Percentiles rank a stretch among this genome's conserved stretches.
Conservation (phyloP, 2,329 filamentous ascomycete species). For the Penicillium nordicum region DNA sequence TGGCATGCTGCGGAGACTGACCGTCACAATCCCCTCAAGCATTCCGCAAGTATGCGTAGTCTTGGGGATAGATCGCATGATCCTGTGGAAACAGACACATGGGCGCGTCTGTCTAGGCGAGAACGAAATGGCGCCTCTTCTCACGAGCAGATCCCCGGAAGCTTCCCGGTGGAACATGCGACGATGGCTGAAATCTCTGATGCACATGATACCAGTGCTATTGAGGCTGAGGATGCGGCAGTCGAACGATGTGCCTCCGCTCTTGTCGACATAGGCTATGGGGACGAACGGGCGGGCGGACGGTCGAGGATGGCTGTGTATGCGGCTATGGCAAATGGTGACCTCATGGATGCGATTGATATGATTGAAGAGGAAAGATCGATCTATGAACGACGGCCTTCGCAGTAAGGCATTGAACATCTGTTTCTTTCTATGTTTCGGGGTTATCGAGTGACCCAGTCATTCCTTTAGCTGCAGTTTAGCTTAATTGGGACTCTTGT, state of each 20-base stretch:
- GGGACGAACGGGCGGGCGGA: slow-evolving; percentile 34
- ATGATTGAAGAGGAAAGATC: slow-evolving; percentile 51
- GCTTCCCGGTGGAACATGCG: slow-evolving; percentile 23
- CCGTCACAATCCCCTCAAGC: background rate
- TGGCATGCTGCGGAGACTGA: background rate
- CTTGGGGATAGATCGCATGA: slow-evolving; percentile 10
- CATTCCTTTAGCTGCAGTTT: background rate
- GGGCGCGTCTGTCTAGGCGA: slow-evolving; percentile 21
- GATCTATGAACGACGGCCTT: slow-evolving; percentile 35
- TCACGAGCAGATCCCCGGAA: slow-evolving; percentile 21
- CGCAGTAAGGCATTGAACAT: slow-evolving; percentile 3
- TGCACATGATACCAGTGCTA: background rate
- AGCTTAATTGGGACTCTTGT: background rate
- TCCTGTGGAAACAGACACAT: slow-evolving; percentile 8
- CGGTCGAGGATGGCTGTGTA: slow-evolving; percentile 42
- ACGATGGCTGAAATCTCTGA: background rate
- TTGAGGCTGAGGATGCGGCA: background rate
- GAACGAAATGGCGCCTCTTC: slow-evolving; percentile 17
- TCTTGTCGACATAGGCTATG: slow-evolving; percentile 43
- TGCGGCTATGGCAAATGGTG: slow-evolving; percentile 44
- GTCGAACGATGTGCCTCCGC: slow-evolving; percentile 40
- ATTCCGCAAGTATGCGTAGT: slow-evolving; percentile 25
- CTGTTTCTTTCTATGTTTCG: background rate
- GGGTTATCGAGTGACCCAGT: background rate
- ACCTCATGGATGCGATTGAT: slow-evolving; percentile 46